Evolutionary conservation across 495 filamentous ascomycete genomes (phyloP).

Genomic region (Talaromyces stipitatus): DNA sequence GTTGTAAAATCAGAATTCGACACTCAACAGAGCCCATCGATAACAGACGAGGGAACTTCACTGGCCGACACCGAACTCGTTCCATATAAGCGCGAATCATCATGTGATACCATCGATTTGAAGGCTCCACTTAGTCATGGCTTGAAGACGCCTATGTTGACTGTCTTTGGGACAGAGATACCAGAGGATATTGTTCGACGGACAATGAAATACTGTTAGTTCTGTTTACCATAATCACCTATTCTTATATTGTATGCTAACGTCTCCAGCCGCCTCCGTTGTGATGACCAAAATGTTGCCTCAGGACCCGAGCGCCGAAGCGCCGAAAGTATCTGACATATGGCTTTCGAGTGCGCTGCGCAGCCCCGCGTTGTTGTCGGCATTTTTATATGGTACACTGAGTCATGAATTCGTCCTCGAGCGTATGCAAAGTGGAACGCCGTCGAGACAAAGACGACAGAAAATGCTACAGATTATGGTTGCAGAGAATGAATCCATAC

Average conservation of each 20-base stretch:
- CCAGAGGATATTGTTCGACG: constrained; percentile 5
- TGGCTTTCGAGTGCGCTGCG: constrained; percentile 1
- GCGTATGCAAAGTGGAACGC: constrained; percentile 3
- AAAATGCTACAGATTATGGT: constrained; percentile 7
- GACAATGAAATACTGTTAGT: constrained; percentile 7
- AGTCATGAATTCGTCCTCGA: constrained; percentile 7
- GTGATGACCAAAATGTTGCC: constrained; percentile 7
- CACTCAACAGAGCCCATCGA: neutral
- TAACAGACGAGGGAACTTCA: neutral
- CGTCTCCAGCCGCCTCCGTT: constrained; percentile 2
- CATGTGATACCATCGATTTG: neutral
- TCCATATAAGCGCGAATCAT: neutral
- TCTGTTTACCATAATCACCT: neutral
- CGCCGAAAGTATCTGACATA: constrained; percentile 1
- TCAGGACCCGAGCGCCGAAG: neutral
- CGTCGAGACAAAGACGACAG: constrained; percentile 4
- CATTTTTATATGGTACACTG: constrained; percentile 7
- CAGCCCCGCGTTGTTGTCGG: constrained; percentile 3
- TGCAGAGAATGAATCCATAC: constrained; percentile 6
- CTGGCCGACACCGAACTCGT: neutral
- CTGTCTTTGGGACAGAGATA: constrained; percentile 2
- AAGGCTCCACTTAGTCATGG: neutral
- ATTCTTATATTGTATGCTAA: neutral
- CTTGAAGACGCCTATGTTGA: neutral
- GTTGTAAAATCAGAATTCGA: neutral